These are phyloP conservation scores for Macrolepiota fuliginosa DNA, from an alignment of 768 basidiomycete genomes.

Conservation along the genomic window DNA sequence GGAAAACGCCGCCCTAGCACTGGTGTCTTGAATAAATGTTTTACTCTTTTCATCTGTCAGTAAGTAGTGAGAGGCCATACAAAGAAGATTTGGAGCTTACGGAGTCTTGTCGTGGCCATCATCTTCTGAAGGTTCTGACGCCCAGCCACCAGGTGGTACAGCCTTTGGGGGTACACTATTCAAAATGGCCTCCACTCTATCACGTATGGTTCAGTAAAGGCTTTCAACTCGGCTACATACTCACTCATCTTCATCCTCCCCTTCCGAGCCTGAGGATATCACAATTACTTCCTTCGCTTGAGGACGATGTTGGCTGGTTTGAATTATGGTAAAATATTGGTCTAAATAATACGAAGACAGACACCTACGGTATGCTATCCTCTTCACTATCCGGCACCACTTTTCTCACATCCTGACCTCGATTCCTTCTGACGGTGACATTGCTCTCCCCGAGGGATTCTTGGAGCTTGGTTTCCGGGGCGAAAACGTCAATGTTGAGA, in stretches of 20 bases:
- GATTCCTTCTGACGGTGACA: not conserved
- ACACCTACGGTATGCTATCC: conserved; percentile 33
- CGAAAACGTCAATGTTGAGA: not conserved
- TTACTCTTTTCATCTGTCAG: conserved; percentile 11
- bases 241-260: conserved; percentile 4
- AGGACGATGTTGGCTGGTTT: not conserved
- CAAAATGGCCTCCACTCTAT: conserved; percentile 1
- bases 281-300: conserved; percentile 42
- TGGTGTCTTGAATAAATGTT: not conserved
- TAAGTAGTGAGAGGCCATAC: not conserved
- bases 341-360: not conserved
- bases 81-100: not conserved
- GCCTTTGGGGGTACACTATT: not conserved
- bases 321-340: not conserved
- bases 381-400: conserved; percentile 51
- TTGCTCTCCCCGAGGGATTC: not conserved
- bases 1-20: conserved; percentile 2
- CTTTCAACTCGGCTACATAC: not conserved
- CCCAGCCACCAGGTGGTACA: not conserved
- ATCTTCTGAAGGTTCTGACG: not conserved
- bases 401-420: conserved; percentile 19
- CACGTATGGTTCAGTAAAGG: not conserved
- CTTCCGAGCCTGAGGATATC: conserved; percentile 50
- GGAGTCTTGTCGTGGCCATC: not conserved
- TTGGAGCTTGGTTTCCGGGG: not conserved